Conservation (phyloP, 352 stramenopile genomes). For the Phytophthora syringae region DNA sequence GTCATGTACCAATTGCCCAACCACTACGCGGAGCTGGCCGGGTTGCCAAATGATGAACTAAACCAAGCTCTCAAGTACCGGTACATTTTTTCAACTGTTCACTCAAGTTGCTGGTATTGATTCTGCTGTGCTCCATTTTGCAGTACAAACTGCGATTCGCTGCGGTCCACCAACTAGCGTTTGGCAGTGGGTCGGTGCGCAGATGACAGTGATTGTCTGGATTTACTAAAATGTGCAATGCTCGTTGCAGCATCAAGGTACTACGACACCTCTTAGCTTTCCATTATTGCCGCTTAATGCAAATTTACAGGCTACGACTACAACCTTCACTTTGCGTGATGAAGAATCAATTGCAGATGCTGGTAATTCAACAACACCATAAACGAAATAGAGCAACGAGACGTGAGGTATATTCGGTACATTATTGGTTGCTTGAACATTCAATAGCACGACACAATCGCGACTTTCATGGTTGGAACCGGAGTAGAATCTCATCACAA, state of each 20-base stretch:
- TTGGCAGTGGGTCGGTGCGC: conserved; percentile 37
- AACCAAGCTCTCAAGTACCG: conserved; percentile 12
- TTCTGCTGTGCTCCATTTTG: too few relatives aligned
- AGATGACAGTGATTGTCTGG: conserved; percentile 42
- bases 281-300: too few relatives aligned
- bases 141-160: conserved; percentile 18
- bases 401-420: too few relatives aligned
- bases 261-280: too few relatives aligned
- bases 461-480: not conserved
- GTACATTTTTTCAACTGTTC: conserved; percentile 20
- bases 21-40: conserved; percentile 27
- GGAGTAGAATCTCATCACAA: conserved; percentile 5
- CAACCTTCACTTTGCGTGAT: conserved; percentile 36
- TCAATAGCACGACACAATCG: not conserved
- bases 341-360: too few relatives aligned
- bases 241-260: conserved; percentile 35
- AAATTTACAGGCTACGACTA: conserved; percentile 34
- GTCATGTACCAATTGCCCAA: conserved; percentile 28
- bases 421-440: not conserved
- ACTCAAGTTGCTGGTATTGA: conserved; percentile 23
- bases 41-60: conserved; percentile 5
- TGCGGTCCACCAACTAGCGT: conserved; percentile 37
- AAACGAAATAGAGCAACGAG: too few relatives aligned
- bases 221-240: too few relatives aligned
- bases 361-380: conserved; percentile 7